Evolutionary conservation across 768 basidiomycete genomes (phyloP), one percentile per base, ranked within the genome.

Genomic region (Calvatia gigantea): DNA sequence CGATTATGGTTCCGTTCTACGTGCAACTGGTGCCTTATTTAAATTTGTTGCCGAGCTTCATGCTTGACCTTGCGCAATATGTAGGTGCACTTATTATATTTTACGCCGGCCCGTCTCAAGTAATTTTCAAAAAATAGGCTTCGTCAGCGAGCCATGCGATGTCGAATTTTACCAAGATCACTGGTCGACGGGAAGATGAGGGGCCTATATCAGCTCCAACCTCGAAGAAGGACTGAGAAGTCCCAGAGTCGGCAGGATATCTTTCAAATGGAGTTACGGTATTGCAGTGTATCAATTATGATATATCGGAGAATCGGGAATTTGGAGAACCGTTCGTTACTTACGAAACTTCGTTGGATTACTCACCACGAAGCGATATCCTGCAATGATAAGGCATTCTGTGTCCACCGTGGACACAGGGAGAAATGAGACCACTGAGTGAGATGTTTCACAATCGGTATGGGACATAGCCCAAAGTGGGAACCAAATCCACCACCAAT

Each of bases 61-160:
- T 84, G 47, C 75, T 86, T 54, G 94, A 95, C 69, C 71, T 91
- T 38, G 73, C 74, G 6, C 88, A 92, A 73, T 87, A 85, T 85
- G 91, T 91, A 62, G 61, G 75, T 63, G 19, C 35, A 53, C 23
- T 49, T 21, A 12, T 46, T 12, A 21, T 48, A 42, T 45, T 54
- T 47, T 39, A 41, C 39, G 27, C 23, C n/a, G 32, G 14, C 41
- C 45, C 25, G 35, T 32, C 51, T 41, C 50, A 48, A 50, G 4
- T 54, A 31, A 32, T 48, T 31, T 32, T 27, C 17, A 58, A n/a
- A n/a, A n/a, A n/a, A 2, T 60, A 93, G 91, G 51, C 85, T 23
- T 73, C 87, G 5, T 70, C 78, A 43, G 89, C 91, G 23, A 88
- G 93, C 69, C 78, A 81, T 64, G 75, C 82, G 28, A 87, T 94